A percentile compares a stretch with the other conserved stretches of the same genome.
phyloP scores from a whole-genome alignment of 768 basidiomycete species.

The Stropharia rugosoannulata region DNA sequence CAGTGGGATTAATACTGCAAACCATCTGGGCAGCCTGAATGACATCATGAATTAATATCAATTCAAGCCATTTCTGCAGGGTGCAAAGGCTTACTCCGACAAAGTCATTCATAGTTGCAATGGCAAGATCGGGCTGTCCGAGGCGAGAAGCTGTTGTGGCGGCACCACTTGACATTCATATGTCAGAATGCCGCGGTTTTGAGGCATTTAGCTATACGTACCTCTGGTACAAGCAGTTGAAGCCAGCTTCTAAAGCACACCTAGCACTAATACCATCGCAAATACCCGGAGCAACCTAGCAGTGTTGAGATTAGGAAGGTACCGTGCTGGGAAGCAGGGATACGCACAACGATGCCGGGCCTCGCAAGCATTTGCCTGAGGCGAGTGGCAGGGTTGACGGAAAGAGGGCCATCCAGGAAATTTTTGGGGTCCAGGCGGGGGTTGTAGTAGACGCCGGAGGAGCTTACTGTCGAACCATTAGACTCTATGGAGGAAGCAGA shows the following conservation, averaged over 20 bases:
- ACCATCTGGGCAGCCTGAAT: constrained; percentile 66
- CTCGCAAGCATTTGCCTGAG: constrained; percentile 67
- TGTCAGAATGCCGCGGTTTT: not conserved
- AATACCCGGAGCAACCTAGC: constrained; percentile 65
- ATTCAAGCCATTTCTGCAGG: not conserved
- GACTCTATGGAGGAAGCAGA: constrained; percentile 5
- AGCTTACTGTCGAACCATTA: not conserved
- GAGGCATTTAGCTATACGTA: constrained; percentile 11
- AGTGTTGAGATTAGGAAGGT: not conserved
- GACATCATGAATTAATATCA: constrained; percentile 3
- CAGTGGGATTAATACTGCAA: constrained; percentile 58
- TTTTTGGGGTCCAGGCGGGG: constrained; percentile 70
- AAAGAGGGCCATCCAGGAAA: constrained; percentile 67
- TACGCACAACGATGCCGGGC: constrained; percentile 74
- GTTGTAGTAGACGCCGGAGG: constrained; percentile 50
- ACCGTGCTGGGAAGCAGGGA: constrained; percentile 12
- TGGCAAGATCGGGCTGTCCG: constrained; percentile 75
- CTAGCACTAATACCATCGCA: constrained; percentile 75
- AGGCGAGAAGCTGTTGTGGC: constrained; percentile 80
- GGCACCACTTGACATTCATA: constrained; percentile 49
- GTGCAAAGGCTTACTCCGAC: constrained; percentile 40
- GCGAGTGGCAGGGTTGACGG: constrained; percentile 64
- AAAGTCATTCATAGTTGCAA: constrained; percentile 78
- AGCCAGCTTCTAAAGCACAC: constrained; percentile 75
- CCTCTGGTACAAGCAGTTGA: constrained; percentile 73